phyloP scores from a whole-genome alignment of 805 yeast species.

The Saccharomycopsis javanensis region DNA sequence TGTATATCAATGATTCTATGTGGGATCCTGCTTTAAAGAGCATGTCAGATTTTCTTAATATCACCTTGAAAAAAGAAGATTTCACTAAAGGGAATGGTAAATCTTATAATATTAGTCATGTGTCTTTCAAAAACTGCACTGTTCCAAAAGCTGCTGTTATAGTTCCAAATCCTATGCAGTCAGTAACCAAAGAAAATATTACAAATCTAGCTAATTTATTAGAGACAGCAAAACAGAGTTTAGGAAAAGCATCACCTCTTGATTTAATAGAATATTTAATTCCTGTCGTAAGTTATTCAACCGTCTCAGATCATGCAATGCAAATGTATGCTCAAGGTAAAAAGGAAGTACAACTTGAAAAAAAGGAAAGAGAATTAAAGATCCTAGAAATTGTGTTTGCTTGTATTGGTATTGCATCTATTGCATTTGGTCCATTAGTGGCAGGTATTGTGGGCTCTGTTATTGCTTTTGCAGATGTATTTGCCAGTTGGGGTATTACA shows the following conservation, averaged over 20 bases:
- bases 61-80: slow-evolving; percentile 4
- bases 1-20: slow-evolving; percentile 5
- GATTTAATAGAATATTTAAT: slow-evolving; percentile 12
- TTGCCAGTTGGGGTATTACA: slow-evolving; percentile 2
- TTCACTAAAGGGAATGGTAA: slow-evolving; percentile 1
- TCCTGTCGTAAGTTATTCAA: slow-evolving; percentile 8
- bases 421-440: slow-evolving; percentile 6
- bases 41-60: slow-evolving; percentile 5
- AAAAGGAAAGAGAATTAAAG: slow-evolving; percentile 6
- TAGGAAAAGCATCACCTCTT: slow-evolving; percentile 5
- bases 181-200: slow-evolving; percentile 5
- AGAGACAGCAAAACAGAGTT: slow-evolving; percentile 1
- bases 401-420: slow-evolving; percentile 11
- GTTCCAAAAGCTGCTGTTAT: slow-evolving; percentile 9
- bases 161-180: slow-evolving; percentile 11
- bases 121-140: slow-evolving; percentile 7
- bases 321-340: slow-evolving; percentile 10
- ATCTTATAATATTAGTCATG: slow-evolving; percentile 1
- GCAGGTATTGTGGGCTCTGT: slow-evolving; percentile 3
- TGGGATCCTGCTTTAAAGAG: background rate
- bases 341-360: slow-evolving; percentile 1
- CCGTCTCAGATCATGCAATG: slow-evolving; percentile 4
- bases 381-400: slow-evolving; percentile 12
- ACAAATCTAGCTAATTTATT: slow-evolving; percentile 10
- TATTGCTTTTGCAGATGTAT: slow-evolving; percentile 1